A percentile compares a stretch with the other conserved stretches of the same genome.
Evolutionary conservation across 139 green algal genomes (phyloP).

Genomic region (Asterochloris erici): DNA sequence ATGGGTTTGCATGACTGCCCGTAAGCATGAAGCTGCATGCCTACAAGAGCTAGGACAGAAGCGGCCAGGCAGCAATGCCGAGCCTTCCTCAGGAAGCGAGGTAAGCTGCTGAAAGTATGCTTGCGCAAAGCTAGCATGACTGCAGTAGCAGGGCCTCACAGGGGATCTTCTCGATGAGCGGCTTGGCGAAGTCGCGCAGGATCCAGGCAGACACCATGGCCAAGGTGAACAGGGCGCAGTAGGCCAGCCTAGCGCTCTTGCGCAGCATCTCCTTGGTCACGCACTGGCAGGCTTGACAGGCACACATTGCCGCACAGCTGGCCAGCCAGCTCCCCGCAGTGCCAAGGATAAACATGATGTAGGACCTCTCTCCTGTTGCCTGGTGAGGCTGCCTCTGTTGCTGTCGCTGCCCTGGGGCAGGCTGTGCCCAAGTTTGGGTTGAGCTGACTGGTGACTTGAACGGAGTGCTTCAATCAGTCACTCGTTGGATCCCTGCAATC

Average conservation of each 20-base stretch:
- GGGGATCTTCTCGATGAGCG: slow-evolving; percentile 90
- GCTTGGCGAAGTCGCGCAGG: slow-evolving; percentile 88
- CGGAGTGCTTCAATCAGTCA: neutral
- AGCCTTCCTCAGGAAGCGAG: neutral
- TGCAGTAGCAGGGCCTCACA: slow-evolving; percentile 49
- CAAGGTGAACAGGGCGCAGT: slow-evolving; percentile 84
- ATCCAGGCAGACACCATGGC: slow-evolving; percentile 84
- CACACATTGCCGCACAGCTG: slow-evolving; percentile 25
- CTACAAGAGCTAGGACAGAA: neutral
- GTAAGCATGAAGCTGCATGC: neutral
- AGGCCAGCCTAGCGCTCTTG: slow-evolving; percentile 65
- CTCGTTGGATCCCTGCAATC: neutral
- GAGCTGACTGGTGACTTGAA: neutral
- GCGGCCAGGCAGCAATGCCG: neutral
- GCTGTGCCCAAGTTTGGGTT: neutral
- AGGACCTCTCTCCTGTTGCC: no score
- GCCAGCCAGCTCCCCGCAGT: slow-evolving; percentile 19
- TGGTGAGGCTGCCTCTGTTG: neutral
- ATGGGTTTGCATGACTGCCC: neutral
- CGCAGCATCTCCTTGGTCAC: slow-evolving; percentile 51
- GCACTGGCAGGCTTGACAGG: slow-evolving; percentile 37
- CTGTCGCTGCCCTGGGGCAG: neutral
- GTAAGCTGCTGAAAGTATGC: neutral
- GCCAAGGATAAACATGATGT: slow-evolving; percentile 21
- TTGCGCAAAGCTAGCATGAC: neutral